Evolutionary conservation across 768 basidiomycete species (phyloP).

Genomic region (Tricholoma furcatifolium): DNA sequence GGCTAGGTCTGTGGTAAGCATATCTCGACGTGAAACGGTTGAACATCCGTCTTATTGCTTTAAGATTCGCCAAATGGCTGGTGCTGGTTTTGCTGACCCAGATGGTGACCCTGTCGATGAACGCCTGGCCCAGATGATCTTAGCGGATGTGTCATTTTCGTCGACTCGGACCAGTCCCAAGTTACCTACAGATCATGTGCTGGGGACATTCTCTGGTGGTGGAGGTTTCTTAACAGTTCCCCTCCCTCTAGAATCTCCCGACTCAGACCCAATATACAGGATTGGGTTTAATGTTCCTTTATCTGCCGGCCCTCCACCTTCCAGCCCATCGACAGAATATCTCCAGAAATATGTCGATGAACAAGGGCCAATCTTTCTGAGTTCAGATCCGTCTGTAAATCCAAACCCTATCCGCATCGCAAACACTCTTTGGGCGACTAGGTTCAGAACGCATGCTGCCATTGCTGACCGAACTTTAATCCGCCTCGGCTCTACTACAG

Average conservation of each 20-base stretch:
- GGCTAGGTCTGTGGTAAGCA: constrained; percentile 39
- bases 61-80: constrained; percentile 41
- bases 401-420: constrained; percentile 30
- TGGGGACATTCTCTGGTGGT: constrained; percentile 23
- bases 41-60: neutral
- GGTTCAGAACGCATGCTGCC: constrained; percentile 44
- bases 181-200: constrained; percentile 19
- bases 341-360: constrained; percentile 42
- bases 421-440: constrained; percentile 42
- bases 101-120: constrained; percentile 26
- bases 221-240: constrained; percentile 35
- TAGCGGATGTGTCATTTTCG: constrained; percentile 46
- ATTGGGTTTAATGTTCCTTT: constrained; percentile 38
- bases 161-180: constrained; percentile 23
- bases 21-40: neutral
- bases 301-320: constrained; percentile 29
- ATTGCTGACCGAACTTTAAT: constrained; percentile 39
- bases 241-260: constrained; percentile 29
- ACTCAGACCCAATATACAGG: constrained; percentile 31
- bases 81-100: constrained; percentile 46
- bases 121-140: constrained; percentile 36
- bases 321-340: constrained; percentile 38
- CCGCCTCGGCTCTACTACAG: constrained; percentile 15
- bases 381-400: constrained; percentile 34
- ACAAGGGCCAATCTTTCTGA: constrained; percentile 32